Base-by-base conservation (phyloP, 768 basidiomycete species). In the Cystoderma amianthinum region DNA sequence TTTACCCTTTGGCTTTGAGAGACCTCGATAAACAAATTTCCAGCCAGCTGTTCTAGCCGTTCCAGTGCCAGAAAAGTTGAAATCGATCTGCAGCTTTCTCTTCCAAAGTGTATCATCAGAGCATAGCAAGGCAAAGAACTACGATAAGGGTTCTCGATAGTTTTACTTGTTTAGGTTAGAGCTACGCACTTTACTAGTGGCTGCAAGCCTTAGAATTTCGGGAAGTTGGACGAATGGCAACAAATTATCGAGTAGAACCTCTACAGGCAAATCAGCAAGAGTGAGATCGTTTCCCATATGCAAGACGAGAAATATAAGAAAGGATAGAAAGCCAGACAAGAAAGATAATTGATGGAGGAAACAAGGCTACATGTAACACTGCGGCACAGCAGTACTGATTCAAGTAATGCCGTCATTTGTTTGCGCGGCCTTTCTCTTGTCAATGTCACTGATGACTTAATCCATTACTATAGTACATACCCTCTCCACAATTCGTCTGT, bases 41-140 rank as follows among this genome's bases (percentile, higher is more conserved):
- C 84, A 94, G 11, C 89, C 89, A 33, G 62, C 78, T 10, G 72
- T 77, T 15, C 91, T 68, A 11, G 90, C 90, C 1, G 84, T 90
- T 32, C 71, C 74, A 30, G 72, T 67, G 3, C 74, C 76, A 5
- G 82, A 72, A 51, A 89, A 93, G 60, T 90, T 88, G 66, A 80
- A 92, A 55, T 93, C 91, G 22, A 60, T 57, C 21, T 69, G 55
- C 6, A 88, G 62, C 45, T 76, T 83, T 20, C 75, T 68, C 55
- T 79, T 81, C 91, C 91, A 94, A 44, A 91, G 71, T 0, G 78
- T 80, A 43, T 89, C 84, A 53, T 92, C 88, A 10, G 72, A 65
- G 53, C 74, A 76, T 18, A 85, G 50, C 10, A 59, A 47, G 35
- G 76, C 69, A 53, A 90, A 85, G 56, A 72, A 71, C 69, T 72